Base-by-base conservation (phyloP, 2,329 filamentous ascomycete species). In the Fusarium haematococcum region DNA sequence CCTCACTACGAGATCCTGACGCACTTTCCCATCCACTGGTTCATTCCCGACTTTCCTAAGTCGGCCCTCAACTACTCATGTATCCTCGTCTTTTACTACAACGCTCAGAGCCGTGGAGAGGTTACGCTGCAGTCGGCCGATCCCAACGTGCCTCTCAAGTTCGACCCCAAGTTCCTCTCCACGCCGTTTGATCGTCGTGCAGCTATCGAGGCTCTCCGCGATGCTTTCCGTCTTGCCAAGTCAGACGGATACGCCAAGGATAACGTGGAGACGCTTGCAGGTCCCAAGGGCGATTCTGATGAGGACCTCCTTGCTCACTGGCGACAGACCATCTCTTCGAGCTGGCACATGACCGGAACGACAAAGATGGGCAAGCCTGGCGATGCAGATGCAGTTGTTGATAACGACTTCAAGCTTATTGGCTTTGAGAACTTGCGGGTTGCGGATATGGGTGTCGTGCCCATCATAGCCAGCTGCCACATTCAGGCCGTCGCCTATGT, bases 271-370 rank as follows among this genome's bases (percentile, higher is more conserved):
- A 80, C 82, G 54, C 71, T 89, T 23, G 78, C 82, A 1, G 85
- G 79, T 2, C 88, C 89, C 0, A 75, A 82, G 16, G 84, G 85
- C 14, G 84, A 86, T 0, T 85, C 84, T 0, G 89, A 91, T 32
- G 88, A 89, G 60, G 88, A 91, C 67, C 81, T 92, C 14, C 77
- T 85, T 10, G 79, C 73, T 3, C 82, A 84, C 73, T 89, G 84
- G 84, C 81, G 79, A 62, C 79, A 85, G 32, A 85, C 79, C 27
- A 80, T 84, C 20, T 82, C 79, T 33, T 88, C 85, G 3, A 88
- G 82, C 65, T 91, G 85, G 87, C 89, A 88, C 78, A 90, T 86
- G 86, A 88, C 84, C 1, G 87, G 88, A 0, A 92, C 90, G 0
- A 85, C 84, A 8, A 87, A 86, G 77, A 92, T 92, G 89, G 90